phyloP scores from a whole-genome alignment of 192 early-diverging fungal genomes.

The Linnemannia elongata region DNA sequence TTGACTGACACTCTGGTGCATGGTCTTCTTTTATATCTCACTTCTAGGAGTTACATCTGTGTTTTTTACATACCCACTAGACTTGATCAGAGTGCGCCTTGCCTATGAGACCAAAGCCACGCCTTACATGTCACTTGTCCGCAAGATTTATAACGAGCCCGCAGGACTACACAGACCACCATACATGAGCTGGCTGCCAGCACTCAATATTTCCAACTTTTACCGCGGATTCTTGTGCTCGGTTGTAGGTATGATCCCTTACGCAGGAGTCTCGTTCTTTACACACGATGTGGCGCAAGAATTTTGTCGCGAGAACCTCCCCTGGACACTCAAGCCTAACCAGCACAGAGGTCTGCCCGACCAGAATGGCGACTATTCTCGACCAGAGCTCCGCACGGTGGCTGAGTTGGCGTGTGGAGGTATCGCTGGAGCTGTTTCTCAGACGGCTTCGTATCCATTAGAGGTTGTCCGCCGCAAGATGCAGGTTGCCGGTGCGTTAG shows the following conservation, averaged over 20 bases:
- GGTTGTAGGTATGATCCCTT: constrained; percentile 94
- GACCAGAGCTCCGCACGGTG: constrained; percentile 76
- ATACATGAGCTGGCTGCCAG: constrained; percentile 25
- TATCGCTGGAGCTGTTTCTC: constrained; percentile 85
- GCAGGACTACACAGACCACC: constrained; percentile 61
- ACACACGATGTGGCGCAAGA: constrained; percentile 84
- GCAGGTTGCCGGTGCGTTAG: constrained; percentile 80
- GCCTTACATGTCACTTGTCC: constrained; percentile 44
- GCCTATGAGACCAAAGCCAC: constrained; percentile 82
- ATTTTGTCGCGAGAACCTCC: constrained; percentile 65
- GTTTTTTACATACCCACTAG: constrained; percentile 92
- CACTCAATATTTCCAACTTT: constrained; percentile 78
- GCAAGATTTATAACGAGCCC: constrained; percentile 84
- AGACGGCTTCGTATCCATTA: constrained; percentile 92
- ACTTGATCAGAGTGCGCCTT: constrained; percentile 93
- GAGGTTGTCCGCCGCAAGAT: constrained; percentile 91
- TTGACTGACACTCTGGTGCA: background rate
- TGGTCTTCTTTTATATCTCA: background rate
- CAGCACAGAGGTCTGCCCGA: constrained; percentile 31
- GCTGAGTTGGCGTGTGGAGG: constrained; percentile 87
- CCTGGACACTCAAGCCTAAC: constrained; percentile 37
- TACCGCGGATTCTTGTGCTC: constrained; percentile 95
- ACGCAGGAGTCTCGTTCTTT: constrained; percentile 95
- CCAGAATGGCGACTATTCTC: constrained; percentile 58
- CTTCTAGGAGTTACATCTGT: constrained; percentile 87